Evolutionary conservation across 495 filamentous ascomycete genomes (phyloP), one percentile per base, ranked within the genome.

Genomic region (Neurospora sp.): DNA sequence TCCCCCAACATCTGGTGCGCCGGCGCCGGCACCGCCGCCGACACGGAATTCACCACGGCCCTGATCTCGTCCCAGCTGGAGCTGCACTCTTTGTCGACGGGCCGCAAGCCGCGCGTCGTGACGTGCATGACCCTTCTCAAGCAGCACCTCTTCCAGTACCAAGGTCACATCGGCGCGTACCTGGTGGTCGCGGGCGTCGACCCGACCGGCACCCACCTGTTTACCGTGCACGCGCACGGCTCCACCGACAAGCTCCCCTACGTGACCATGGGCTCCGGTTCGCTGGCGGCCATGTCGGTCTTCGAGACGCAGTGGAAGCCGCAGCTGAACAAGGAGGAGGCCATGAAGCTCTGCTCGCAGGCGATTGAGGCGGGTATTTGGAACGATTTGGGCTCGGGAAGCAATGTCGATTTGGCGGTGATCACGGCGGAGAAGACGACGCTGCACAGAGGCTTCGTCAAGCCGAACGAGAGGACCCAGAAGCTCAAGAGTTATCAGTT

Each of bases 41-140:
- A 99, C 83, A 99, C 96, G 74, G 96, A 99, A 84, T 99, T 99
- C 88, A 98, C 96, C 74, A 99, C 96, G 69, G 90, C 96, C 76
- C 90, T 99, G 81, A 97, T 99, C 87, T 97, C 93, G 82, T 99
- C 96, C 70, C 95, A 97, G 83, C 90, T 99, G 78, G 96, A 99
- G 84, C 90, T 99, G 48, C 96, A 98, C 85, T 88, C 95, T 31
- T 89, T 98, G 73, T 97, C 93, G 61, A 98, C 96, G 4, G 94
- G 95, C 80, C 95, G 96, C 77, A 94, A 95, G 82, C 95, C 96
- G 27, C 92, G 96, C 74, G 96, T 99, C 72, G 94, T 97, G 72
- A 99, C 96, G 61, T 97, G 94, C 87, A 99, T 99, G 96, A 99
- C 96, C 14, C 92, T 99, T 86, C 91, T 99, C 69, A 99, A 99